Conservation (phyloP, 768 basidiomycete species). For the Lactarius deliciosus region DNA sequence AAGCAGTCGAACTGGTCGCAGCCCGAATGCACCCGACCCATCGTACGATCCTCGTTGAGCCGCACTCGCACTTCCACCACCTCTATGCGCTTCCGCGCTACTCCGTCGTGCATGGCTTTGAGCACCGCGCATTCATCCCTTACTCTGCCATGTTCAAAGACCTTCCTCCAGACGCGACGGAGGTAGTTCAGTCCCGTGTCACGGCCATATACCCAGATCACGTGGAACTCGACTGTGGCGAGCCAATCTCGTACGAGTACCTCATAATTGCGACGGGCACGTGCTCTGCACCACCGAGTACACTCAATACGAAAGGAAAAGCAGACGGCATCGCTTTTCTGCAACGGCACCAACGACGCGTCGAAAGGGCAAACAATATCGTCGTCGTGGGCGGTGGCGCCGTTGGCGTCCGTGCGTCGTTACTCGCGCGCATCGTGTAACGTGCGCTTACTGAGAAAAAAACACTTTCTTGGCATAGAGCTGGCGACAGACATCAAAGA, state of each 20-base stretch:
- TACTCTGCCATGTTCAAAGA: conserved; percentile 34
- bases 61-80: conserved; percentile 39
- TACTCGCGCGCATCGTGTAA: not conserved
- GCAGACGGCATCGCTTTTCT: conserved; percentile 33
- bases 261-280: conserved; percentile 41
- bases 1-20: conserved; percentile 32
- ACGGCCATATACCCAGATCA: conserved; percentile 31
- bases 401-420: conserved; percentile 38
- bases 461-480: conserved; percentile 23
- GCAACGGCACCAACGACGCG: conserved; percentile 35
- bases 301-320: conserved; percentile 31
- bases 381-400: conserved; percentile 43
- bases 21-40: conserved; percentile 31
- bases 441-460: not conserved
- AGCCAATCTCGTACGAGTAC: conserved; percentile 37
- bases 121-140: conserved; percentile 39
- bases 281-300: conserved; percentile 26
- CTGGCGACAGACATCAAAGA: conserved; percentile 34
- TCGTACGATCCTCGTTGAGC: conserved; percentile 38
- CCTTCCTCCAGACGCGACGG: conserved; percentile 32
- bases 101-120: conserved; percentile 32
- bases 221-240: conserved; percentile 31
- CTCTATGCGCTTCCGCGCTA: conserved; percentile 40
- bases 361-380: conserved; percentile 36
- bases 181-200: conserved; percentile 30